phyloP scores from a whole-genome alignment of 768 basidiomycete genomes.

The Tricholoma furcatifolium region DNA sequence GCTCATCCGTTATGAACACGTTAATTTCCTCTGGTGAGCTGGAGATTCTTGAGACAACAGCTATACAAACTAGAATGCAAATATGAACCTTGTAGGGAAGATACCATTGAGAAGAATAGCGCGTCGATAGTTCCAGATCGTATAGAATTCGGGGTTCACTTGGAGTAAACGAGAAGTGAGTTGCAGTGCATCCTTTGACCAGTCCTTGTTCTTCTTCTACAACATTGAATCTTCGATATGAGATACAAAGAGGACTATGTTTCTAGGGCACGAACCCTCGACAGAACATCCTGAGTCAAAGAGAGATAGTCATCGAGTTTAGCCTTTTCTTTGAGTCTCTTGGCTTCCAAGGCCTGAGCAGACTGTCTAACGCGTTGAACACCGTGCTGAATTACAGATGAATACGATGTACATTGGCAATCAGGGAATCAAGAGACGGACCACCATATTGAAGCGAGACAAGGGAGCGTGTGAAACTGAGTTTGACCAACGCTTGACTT shows the following conservation, averaged over 20 bases:
- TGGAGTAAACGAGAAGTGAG: slow-evolving; percentile 76
- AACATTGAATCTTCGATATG: slow-evolving; percentile 7
- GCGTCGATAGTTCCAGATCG: slow-evolving; percentile 93
- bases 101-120: slow-evolving; percentile 71
- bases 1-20: slow-evolving; percentile 63
- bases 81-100: slow-evolving; percentile 61
- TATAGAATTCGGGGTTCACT: slow-evolving; percentile 94
- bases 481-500: slow-evolving; percentile 1
- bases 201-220: slow-evolving; percentile 72
- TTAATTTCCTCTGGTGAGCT: slow-evolving; percentile 67
- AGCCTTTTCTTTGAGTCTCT: slow-evolving; percentile 65
- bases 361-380: slow-evolving; percentile 63
- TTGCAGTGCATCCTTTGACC: slow-evolving; percentile 71
- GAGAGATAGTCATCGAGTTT: slow-evolving; percentile 77
- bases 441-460: slow-evolving; percentile 9
- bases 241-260: slow-evolving; percentile 9
- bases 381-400: slow-evolving; percentile 52
- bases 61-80: background rate
- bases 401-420: background rate
- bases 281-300: slow-evolving; percentile 61
- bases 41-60: slow-evolving; percentile 16
- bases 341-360: slow-evolving; percentile 61
- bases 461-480: slow-evolving; percentile 9
- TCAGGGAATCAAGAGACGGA: slow-evolving; percentile 11
- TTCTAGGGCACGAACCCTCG: slow-evolving; percentile 46